A percentile compares a stretch with the other conserved stretches of the same genome.
Evolutionary conservation across 495 filamentous ascomycete species (phyloP).

Genomic region (Aspergillus olivimuriae): DNA sequence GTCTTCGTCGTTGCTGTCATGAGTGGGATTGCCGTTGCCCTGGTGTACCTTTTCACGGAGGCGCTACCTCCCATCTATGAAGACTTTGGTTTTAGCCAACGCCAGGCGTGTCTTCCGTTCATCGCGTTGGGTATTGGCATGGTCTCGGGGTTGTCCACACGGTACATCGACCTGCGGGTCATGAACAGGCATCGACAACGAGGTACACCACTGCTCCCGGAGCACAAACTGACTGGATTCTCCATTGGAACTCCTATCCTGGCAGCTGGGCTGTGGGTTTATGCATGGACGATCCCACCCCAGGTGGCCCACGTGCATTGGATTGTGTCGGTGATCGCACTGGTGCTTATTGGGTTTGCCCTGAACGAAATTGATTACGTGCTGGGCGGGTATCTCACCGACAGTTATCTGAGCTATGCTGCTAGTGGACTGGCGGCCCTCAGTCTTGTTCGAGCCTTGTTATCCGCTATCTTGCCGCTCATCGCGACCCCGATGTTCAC

Average conservation of each 20-base stretch:
- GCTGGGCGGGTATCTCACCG: slow-evolving; percentile 48
- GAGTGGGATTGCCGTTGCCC: slow-evolving; percentile 38
- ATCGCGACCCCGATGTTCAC: slow-evolving; percentile 41
- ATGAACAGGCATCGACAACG: slow-evolving; percentile 24
- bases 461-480: slow-evolving; percentile 43
- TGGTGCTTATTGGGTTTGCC: slow-evolving; percentile 45
- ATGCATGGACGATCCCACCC: slow-evolving; percentile 47
- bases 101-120: slow-evolving; percentile 42
- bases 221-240: slow-evolving; percentile 48
- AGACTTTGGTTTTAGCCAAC: slow-evolving; percentile 31
- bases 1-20: slow-evolving; percentile 41
- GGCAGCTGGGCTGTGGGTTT: slow-evolving; percentile 44
- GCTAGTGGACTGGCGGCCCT: slow-evolving; percentile 48
- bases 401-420: slow-evolving; percentile 47
- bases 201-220: slow-evolving; percentile 29
- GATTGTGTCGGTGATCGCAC: slow-evolving; percentile 36
- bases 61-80: slow-evolving; percentile 41
- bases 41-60: slow-evolving; percentile 53
- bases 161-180: slow-evolving; percentile 37
- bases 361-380: slow-evolving; percentile 48
- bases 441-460: slow-evolving; percentile 38
- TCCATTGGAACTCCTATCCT: slow-evolving; percentile 40
- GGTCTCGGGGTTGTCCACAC: slow-evolving; percentile 36
- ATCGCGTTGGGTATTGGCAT: slow-evolving; percentile 42
- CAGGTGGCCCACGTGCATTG: slow-evolving; percentile 25